A percentile compares a stretch with the other conserved stretches of the same genome.
phyloP scores from a whole-genome alignment of 306 rosid species.

The Hippophae tibetana region DNA sequence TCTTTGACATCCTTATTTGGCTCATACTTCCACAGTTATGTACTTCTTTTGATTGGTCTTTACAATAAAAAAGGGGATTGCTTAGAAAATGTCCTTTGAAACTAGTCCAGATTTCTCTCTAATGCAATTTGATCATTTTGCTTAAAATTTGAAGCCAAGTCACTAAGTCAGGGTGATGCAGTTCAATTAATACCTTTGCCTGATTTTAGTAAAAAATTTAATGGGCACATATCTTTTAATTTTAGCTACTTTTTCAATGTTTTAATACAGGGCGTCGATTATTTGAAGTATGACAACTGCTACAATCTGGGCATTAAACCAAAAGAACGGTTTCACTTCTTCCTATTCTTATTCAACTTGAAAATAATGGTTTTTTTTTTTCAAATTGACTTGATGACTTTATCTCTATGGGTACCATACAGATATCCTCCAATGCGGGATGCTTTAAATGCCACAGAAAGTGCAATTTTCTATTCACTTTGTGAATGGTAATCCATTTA shows the following conservation, averaged over 20 bases:
- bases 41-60: no score
- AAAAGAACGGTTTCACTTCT: slow-evolving; percentile 47
- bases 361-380: slow-evolving; percentile 2
- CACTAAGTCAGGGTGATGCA: no score
- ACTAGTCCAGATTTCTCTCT: no score
- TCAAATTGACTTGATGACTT: slow-evolving; percentile 24
- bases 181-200: neutral
- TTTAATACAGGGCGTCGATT: slow-evolving; percentile 61
- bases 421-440: slow-evolving; percentile 97
- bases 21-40: no score
- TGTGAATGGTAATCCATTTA: slow-evolving; percentile 68
- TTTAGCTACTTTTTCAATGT: neutral
- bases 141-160: no score
- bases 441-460: slow-evolving; percentile 66
- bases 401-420: slow-evolving; percentile 20
- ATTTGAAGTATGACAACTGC: slow-evolving; percentile 95
- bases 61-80: no score
- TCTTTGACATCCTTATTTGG: no score
- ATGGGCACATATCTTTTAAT: no score
- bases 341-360: slow-evolving; percentile 19
- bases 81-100: no score
- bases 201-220: neutral
- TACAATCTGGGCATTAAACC: slow-evolving; percentile 79
- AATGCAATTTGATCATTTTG: no score
- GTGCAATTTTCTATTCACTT: slow-evolving; percentile 62